Percentiles rank a stretch among this genome's conserved stretches.
phyloP scores from a whole-genome alignment of 2,329 filamentous ascomycete genomes.

The Botrytis deweyae region DNA sequence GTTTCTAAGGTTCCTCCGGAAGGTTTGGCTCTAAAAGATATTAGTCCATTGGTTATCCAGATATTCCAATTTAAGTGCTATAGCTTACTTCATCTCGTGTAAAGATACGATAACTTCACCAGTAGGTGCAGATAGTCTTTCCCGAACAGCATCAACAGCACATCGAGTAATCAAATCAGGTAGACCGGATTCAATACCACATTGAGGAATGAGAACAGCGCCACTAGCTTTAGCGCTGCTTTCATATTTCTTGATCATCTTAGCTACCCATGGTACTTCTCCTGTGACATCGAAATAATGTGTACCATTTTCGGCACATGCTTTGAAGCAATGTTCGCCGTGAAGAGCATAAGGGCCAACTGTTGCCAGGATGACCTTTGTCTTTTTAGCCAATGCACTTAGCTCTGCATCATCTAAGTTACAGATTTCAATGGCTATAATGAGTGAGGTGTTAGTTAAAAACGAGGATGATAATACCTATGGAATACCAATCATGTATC shows the following conservation, averaged over 20 bases:
- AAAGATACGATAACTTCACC: conserved; percentile 54
- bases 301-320: conserved; percentile 61
- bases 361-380: conserved; percentile 55
- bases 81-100: conserved; percentile 44
- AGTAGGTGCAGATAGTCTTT: conserved; percentile 50
- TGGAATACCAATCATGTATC: background rate
- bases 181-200: conserved; percentile 61
- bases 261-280: conserved; percentile 56
- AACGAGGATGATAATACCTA: background rate
- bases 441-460: background rate
- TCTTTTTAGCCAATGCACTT: conserved; percentile 52
- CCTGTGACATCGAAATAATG: conserved; percentile 66
- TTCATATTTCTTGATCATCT: conserved; percentile 62
- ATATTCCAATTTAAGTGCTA: background rate
- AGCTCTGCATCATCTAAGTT: conserved; percentile 49
- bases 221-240: conserved; percentile 52
- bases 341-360: conserved; percentile 59
- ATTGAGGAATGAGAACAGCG: conserved; percentile 60
- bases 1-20: conserved; percentile 71
- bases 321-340: conserved; percentile 59
- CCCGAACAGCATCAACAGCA: conserved; percentile 49
- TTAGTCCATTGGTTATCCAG: conserved; percentile 12
- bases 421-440: conserved; percentile 53
- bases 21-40: conserved; percentile 45
- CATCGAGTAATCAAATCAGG: conserved; percentile 59